Percentiles rank a stretch among this genome's conserved stretches.
Conservation (phyloP, 1,284 basidiomycete species). For the Ganoderma leucocontextum region DNA sequence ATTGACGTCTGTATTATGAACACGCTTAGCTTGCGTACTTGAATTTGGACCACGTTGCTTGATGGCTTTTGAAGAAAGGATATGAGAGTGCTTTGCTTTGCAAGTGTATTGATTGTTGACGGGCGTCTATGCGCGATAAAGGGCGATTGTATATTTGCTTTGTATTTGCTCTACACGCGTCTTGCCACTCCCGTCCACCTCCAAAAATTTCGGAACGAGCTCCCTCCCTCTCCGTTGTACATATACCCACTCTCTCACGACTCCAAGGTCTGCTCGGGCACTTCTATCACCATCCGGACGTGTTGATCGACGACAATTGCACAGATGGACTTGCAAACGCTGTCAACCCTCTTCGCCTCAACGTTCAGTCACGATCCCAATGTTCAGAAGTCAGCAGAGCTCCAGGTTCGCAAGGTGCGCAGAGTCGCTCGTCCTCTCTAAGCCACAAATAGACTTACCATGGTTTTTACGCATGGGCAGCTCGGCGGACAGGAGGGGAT, state of each 20-base stretch:
- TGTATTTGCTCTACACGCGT: constrained; percentile 28
- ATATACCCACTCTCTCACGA: constrained; percentile 31
- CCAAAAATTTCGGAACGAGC: constrained; percentile 34
- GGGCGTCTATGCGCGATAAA: constrained; percentile 32
- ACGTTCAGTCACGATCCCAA: constrained; percentile 87
- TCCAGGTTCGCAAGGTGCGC: constrained; percentile 83
- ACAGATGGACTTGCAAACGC: constrained; percentile 79
- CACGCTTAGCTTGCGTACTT: neutral
- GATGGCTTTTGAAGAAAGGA: neutral
- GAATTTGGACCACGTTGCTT: neutral
- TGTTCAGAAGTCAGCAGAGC: constrained; percentile 81
- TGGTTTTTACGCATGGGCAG: constrained; percentile 48
- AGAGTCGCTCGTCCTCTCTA: neutral
- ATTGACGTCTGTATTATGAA: constrained; percentile 25
- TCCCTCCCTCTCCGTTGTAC: constrained; percentile 28
- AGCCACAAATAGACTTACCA: constrained; percentile 15
- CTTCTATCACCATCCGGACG: neutral
- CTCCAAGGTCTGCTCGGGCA: constrained; percentile 15
- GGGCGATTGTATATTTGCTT: constrained; percentile 26
- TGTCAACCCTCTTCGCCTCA: constrained; percentile 80
- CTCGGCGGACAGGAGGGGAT: constrained; percentile 81
- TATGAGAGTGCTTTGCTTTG: neutral
- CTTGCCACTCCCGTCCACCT: constrained; percentile 32
- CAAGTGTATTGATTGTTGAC: neutral
- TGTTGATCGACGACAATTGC: neutral